These are phyloP conservation scores for Ogataea paradorogensis DNA, from an alignment of 805 yeast genomes.

Conservation along the genomic window DNA sequence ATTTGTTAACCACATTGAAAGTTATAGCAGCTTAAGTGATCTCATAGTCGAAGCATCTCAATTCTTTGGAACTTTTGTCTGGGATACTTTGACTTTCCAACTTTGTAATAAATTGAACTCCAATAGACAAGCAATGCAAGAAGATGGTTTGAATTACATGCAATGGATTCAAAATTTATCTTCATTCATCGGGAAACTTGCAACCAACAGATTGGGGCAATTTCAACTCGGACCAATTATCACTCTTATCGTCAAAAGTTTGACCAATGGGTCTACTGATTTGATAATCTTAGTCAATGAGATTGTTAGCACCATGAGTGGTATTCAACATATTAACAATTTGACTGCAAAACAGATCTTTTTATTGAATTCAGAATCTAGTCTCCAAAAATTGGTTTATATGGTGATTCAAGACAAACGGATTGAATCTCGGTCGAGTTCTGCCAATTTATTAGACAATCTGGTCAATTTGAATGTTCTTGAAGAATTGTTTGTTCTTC, in stretches of 20 bases:
- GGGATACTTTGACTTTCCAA: constrained; percentile 81
- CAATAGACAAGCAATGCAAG: constrained; percentile 65
- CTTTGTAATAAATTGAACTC: constrained; percentile 66
- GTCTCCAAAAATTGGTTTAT: constrained; percentile 55
- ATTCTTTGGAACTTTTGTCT: constrained; percentile 70
- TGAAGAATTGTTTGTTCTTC: constrained; percentile 63
- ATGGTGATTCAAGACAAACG: constrained; percentile 60
- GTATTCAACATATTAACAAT: constrained; percentile 67
- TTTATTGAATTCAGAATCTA: constrained; percentile 60
- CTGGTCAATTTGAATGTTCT: constrained; percentile 44
- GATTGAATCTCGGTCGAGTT: constrained; percentile 44
- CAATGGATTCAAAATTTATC: constrained; percentile 87
- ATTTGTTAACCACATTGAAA: constrained; percentile 78
- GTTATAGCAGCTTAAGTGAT: constrained; percentile 81
- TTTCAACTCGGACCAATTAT: constrained; percentile 66
- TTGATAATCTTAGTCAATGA: constrained; percentile 67
- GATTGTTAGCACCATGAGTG: constrained; percentile 70
- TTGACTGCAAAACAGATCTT: constrained; percentile 63
- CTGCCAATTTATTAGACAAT: constrained; percentile 45
- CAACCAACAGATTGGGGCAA: constrained; percentile 46
- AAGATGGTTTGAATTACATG: constrained; percentile 75
- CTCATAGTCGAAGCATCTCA: constrained; percentile 76
- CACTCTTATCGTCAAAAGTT: constrained; percentile 55
- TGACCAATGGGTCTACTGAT: constrained; percentile 57
- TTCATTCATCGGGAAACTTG: constrained; percentile 70